Conservation (phyloP, 352 stramenopile genomes). For the Phytophthora quininea region DNA sequence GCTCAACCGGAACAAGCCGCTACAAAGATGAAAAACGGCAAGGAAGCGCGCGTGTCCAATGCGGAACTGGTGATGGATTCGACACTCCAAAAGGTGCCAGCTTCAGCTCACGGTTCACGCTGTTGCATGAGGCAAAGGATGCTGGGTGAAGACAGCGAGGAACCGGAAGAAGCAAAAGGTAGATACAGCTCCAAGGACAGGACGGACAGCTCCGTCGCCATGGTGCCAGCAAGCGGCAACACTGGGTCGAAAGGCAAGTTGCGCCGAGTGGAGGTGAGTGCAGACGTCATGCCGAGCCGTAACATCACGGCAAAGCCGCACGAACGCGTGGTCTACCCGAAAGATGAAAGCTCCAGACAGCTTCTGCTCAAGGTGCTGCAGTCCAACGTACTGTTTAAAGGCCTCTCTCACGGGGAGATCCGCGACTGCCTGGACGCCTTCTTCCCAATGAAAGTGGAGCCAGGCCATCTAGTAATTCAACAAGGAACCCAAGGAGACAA, state of each 20-base stretch:
- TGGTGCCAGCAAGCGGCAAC: background rate
- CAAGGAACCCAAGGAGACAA: slow-evolving; percentile 81
- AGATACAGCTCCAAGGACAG: slow-evolving; percentile 13
- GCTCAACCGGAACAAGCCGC: too few species aligned
- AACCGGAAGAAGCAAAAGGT: slow-evolving; percentile 13
- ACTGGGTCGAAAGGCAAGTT: slow-evolving; percentile 23
- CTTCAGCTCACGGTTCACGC: slow-evolving; percentile 20
- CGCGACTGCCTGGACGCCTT: slow-evolving; percentile 79
- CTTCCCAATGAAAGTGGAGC: slow-evolving; percentile 54
- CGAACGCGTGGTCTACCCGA: slow-evolving; percentile 66
- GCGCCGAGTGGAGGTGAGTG: slow-evolving; percentile 77
- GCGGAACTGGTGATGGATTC: slow-evolving; percentile 12
- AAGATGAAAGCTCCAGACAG: slow-evolving; percentile 58
- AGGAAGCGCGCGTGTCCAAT: slow-evolving; percentile 17
- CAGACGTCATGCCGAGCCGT: slow-evolving; percentile 77
- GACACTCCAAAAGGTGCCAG: slow-evolving; percentile 17
- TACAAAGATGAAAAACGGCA: slow-evolving; percentile 2
- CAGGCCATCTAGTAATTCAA: slow-evolving; percentile 59
- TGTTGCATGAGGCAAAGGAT: slow-evolving; percentile 26
- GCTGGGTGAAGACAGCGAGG: slow-evolving; percentile 6
- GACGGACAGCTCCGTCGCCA: slow-evolving; percentile 11
- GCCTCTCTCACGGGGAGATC: slow-evolving; percentile 58
- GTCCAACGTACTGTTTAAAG: slow-evolving; percentile 80
- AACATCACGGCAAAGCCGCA: slow-evolving; percentile 56
- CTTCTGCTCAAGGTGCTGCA: slow-evolving; percentile 69